phyloP scores from a whole-genome alignment of 176 grass and related monocot species.

The Raddia distichophylla region DNA sequence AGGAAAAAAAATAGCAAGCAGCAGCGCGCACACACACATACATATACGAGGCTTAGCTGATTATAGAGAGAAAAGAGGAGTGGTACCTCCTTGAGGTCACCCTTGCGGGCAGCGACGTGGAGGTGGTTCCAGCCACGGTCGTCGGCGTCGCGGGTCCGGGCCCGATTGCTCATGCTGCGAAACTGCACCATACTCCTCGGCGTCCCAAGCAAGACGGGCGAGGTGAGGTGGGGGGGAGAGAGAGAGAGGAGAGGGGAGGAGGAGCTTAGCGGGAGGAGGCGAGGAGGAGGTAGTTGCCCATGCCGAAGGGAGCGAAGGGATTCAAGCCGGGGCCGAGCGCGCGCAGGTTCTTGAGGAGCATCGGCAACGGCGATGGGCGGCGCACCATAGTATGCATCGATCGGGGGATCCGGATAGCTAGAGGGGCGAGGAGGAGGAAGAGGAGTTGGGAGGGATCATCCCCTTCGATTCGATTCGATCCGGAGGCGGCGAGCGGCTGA shows the following conservation, averaged over 20 bases:
- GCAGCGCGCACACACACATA: background rate
- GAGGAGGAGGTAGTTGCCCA: conserved; percentile 71
- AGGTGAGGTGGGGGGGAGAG: background rate
- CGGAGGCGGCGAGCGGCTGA: background rate
- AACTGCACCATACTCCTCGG: conserved; percentile 49
- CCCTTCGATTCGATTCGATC: too few relatives aligned
- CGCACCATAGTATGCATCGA: conserved; percentile 59
- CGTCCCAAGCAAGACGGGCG: background rate
- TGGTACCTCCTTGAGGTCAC: conserved; percentile 82
- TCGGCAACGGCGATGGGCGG: conserved; percentile 44
- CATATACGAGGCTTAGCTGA: too few relatives aligned
- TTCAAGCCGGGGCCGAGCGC: conserved; percentile 88
- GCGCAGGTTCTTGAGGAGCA: conserved; percentile 66
- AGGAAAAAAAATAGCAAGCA: background rate
- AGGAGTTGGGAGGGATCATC: conserved; percentile 58
- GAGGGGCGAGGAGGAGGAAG: background rate
- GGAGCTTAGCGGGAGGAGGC: conserved; percentile 58
- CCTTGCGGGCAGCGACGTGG: conserved; percentile 77
- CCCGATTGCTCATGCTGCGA: conserved; percentile 37
- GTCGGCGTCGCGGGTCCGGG: conserved; percentile 39
- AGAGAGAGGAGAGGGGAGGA: background rate
- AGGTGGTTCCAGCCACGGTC: conserved; percentile 83
- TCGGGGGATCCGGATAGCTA: background rate
- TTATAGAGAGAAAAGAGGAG: too few relatives aligned
- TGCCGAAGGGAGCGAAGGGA: conserved; percentile 87